These are phyloP conservation scores for Fomitiporia mediterranea DNA, from an alignment of 1,284 basidiomycete genomes.

Conservation along the genomic window DNA sequence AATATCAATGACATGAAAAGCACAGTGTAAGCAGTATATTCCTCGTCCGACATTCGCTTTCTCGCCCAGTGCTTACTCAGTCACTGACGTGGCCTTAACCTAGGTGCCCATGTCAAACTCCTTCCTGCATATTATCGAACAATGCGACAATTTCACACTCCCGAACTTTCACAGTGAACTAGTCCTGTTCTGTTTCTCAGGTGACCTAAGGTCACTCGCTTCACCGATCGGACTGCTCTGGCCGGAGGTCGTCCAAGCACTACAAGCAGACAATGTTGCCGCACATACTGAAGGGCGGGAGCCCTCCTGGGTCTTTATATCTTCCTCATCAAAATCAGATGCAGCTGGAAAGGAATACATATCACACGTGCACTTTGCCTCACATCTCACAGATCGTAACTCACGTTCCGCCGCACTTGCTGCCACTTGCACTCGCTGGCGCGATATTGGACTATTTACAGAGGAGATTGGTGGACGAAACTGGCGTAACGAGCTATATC, in stretches of 20 bases:
- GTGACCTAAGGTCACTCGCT: slow-evolving; percentile 46
- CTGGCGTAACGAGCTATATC: slow-evolving; percentile 84
- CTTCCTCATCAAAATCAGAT: no score
- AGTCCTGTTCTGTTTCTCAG: slow-evolving; percentile 26
- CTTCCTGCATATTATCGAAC: slow-evolving; percentile 55
- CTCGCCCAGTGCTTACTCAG: no score
- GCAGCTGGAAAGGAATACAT: background rate
- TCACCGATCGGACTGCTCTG: slow-evolving; percentile 62
- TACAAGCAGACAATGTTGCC: slow-evolving; percentile 45
- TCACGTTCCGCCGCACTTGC: slow-evolving; percentile 58
- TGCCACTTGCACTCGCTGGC: slow-evolving; percentile 65
- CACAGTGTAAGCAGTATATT: no score
- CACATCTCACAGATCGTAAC: slow-evolving; percentile 45
- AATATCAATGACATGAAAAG: no score
- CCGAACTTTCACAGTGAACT: slow-evolving; percentile 28
- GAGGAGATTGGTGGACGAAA: slow-evolving; percentile 67
- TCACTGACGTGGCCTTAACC: no score
- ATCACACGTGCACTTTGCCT: slow-evolving; percentile 47
- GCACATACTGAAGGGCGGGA: slow-evolving; percentile 28
- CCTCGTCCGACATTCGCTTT: no score
- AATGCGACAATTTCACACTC: slow-evolving; percentile 58
- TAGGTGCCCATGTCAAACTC: no score
- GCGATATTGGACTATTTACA: slow-evolving; percentile 54
- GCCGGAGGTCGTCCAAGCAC: slow-evolving; percentile 48
- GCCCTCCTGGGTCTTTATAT: slow-evolving; percentile 40